These are phyloP conservation scores for Fusarium temperatum DNA, from an alignment of 2,329 filamentous ascomycete genomes.

Conservation along the genomic window DNA sequence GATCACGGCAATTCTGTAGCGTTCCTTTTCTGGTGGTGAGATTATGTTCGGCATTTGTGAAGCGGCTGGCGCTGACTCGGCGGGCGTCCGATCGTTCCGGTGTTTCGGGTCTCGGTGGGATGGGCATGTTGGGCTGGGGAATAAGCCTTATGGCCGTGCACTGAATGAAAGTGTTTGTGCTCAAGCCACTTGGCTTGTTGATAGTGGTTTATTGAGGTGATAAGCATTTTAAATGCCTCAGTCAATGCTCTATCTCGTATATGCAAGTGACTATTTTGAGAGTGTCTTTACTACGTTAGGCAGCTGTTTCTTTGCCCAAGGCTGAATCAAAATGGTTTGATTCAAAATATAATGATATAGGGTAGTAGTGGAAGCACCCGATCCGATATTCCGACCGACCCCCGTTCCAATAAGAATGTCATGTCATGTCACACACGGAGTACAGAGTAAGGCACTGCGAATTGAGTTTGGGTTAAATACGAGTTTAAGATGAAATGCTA, in stretches of 20 bases:
- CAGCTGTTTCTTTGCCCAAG: fast-evolving
- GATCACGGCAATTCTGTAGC: slow-evolving; percentile 3
- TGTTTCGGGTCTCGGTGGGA: neutral
- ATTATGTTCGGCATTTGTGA: neutral
- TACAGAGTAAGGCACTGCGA: too few relatives aligned
- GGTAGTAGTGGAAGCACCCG: neutral
- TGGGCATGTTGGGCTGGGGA: neutral
- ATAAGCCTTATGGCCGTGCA: neutral
- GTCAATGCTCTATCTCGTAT: neutral
- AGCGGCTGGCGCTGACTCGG: neutral
- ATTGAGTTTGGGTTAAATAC: neutral
- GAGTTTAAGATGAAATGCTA: neutral
- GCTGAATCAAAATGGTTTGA: neutral
- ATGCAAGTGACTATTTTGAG: too few relatives aligned
- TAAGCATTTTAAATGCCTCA: neutral
- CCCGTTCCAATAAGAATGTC: neutral
- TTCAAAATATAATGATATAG: neutral
- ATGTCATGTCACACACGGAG: neutral
- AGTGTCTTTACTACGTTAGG: neutral
- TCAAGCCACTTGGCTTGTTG: neutral
- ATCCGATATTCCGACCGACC: neutral
- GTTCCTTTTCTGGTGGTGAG: neutral
- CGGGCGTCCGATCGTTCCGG: neutral
- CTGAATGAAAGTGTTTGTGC: neutral
- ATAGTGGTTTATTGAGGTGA: neutral